Evolutionary conservation across 768 basidiomycete species (phyloP), one percentile per base, ranked within the genome.

Genomic region (Suillus subaureus): DNA sequence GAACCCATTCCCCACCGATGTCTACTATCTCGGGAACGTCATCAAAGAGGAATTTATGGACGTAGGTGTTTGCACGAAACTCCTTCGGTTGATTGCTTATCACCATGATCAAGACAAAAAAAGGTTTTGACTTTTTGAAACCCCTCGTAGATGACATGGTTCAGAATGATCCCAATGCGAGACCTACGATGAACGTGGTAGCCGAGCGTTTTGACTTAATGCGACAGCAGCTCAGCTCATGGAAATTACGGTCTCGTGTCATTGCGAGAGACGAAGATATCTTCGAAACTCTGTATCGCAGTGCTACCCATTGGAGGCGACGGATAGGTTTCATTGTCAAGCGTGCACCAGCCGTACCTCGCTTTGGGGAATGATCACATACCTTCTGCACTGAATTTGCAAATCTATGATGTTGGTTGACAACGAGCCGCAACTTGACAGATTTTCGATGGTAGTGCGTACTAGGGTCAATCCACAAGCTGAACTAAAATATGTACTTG

Each of bases 11-110:
- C 70, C 77, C 0, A 79, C 77, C 0, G 84, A 85, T 42, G 72
- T 85, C 4, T 85, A 82, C 66, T 79, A 78, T 39, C 66, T 84
- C 0, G 83, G 82, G 0, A 83, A 83, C 51, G 26, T 77, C 13
- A 73, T 82, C 8, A 70, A 64, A n/a, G 62, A 26, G 43, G 69
- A 78, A 21, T 79, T 82, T 60, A 18, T 77, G 0, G 58, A 71
- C 61, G 81, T 82, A 61, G 16, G 66, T 35, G 4, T 33, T 40
- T 9, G 2, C n/a, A 18, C 8, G 1, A 31, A 6, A 6, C 26
- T 8, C 5, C 18, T 13, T 26, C 18, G 6, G 6, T 39, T 21
- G 54, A 6, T 15, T 4, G 12, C 21, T 52, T 63, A 39, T 56
- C 1, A 35, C n/a, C 7, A 11, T 16, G 11, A 18, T n/a, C 31